Evolutionary conservation across 805 yeast species (phyloP), one percentile per base, ranked within the genome.

Genomic region (Nakazawaea ambrosiae): DNA sequence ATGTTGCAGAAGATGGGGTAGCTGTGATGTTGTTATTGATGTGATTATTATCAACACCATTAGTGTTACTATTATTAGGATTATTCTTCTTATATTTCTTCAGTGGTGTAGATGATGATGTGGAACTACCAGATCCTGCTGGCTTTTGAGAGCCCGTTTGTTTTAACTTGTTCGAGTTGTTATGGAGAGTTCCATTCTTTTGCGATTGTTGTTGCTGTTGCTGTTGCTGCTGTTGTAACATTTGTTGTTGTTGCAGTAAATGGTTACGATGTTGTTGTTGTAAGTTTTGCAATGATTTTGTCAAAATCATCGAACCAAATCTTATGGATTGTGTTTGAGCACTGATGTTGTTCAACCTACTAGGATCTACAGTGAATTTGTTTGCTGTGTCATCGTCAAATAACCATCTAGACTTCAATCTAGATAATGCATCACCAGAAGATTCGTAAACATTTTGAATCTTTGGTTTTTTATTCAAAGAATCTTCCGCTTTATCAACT

Each of bases 321-420:
- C 97, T 67, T 22, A 90, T 84, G 1, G 84, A 79, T 58, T 89
- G 97, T 1, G 96, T 88, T 36, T 80, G 90, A 37, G 81, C 81
- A 11, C 87, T 75, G 29, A 89, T 86, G 45, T 82, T 81, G 53
- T 89, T 89, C 49, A 89, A 67, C 39, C 73, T 70, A 0, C 95
- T 78, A 0, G 97, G 96, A 56, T 87, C 96, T 20, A 39, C 36
- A 12, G 31, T 37, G 24, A 33, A 22, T 4, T 31, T 22, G 16
- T 24, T 25, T 81, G 82, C 29, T 63, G 67, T 50, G 58, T 63
- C 41, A 39, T 29, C 10, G 55, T 74, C 79, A 50, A 66, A 74
- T 43, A 54, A 55, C 68, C 74, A 73, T 28, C 67, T 59, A 1
- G 78, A 70, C 37, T 64, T 65, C 39, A 70, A 50, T 41, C 81